phyloP scores from a whole-genome alignment of 139 green algal species.

The Chlorella sp. region DNA sequence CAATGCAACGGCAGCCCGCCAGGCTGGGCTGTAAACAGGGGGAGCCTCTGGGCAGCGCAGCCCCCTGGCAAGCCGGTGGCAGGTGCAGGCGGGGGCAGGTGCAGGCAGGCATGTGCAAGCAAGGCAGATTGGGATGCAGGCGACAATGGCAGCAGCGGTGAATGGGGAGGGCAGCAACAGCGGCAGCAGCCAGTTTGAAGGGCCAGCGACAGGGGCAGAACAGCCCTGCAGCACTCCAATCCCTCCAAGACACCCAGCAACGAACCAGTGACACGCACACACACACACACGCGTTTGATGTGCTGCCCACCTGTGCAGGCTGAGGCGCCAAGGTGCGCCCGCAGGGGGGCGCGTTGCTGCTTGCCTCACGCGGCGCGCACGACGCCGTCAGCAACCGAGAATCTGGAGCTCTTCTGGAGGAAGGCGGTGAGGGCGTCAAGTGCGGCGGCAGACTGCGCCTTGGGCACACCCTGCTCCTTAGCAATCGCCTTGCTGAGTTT shows the following conservation, averaged over 20 bases:
- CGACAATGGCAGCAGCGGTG: no score
- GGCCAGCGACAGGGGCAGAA: not conserved
- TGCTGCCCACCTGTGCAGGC: not conserved
- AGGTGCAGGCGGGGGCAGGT: not conserved
- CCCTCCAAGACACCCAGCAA: not conserved
- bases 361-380: constrained; percentile 10
- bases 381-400: constrained; percentile 5
- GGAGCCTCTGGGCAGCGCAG: no score
- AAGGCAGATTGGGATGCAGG: no score
- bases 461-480: constrained; percentile 35
- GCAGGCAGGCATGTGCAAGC: not conserved
- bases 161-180: not conserved
- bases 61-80: no score
- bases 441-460: not conserved
- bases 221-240: not conserved
- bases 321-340: not conserved
- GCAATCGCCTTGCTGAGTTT: constrained; percentile 30
- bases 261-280: no score
- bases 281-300: not conserved
- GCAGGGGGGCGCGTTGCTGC: not conserved
- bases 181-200: not conserved
- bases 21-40: no score
- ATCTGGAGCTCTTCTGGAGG: not conserved
- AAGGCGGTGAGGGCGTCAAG: constrained; percentile 7
- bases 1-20: no score